phyloP scores from a whole-genome alignment of 2,329 filamentous ascomycete species.

The Penicillium vulpinum region DNA sequence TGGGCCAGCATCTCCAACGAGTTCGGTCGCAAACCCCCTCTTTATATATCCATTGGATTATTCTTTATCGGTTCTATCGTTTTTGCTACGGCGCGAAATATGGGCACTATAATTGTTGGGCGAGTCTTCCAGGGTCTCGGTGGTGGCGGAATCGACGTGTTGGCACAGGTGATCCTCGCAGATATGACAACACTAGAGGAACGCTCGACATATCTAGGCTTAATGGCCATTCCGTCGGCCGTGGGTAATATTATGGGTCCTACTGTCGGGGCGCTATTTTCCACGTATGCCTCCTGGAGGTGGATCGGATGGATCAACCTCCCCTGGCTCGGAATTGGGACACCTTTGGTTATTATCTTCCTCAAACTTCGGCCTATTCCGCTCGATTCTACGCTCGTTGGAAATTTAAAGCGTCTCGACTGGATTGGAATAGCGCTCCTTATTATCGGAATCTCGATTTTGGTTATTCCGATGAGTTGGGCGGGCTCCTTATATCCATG shows the following conservation, averaged over 20 bases:
- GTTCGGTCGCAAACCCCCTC: not conserved
- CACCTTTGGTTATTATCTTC: not conserved
- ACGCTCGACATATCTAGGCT: not conserved
- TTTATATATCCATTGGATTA: not conserved
- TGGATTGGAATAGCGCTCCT: not conserved
- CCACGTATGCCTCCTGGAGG: not conserved
- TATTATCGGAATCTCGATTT: not conserved
- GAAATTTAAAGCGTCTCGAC: not conserved
- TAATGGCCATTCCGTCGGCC: not conserved
- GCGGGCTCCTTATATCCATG: not conserved
- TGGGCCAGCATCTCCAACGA: not conserved
- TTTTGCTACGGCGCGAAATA: not conserved
- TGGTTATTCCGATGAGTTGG: not conserved
- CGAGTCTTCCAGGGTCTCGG: not conserved
- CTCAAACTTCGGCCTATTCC: not conserved
- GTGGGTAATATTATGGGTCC: not conserved
- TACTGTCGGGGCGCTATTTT: not conserved
- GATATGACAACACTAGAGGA: not conserved
- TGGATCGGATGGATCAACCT: not conserved
- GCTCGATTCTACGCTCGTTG: not conserved
- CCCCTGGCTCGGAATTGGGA: not conserved
- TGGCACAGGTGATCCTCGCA: not conserved
- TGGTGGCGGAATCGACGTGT: not conserved
- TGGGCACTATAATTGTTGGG: not conserved
- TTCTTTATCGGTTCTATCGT: not conserved